Percentiles rank a stretch among this genome's conserved stretches.
Conservation (phyloP, 805 yeast genomes). For the Scheffersomyces ergatensis region DNA sequence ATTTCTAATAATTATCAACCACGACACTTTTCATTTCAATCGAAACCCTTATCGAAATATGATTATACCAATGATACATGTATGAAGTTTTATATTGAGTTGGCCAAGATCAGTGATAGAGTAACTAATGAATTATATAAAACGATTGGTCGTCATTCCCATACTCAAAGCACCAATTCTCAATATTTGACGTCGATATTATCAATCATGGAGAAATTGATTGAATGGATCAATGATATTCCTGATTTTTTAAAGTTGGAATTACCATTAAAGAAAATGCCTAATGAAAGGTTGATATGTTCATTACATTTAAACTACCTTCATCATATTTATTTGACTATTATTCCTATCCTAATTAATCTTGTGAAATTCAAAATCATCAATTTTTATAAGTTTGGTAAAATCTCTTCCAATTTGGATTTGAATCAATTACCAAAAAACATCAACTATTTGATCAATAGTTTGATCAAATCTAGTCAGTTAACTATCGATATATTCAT, state of each 20-base stretch:
- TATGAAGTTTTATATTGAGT: constrained; percentile 17
- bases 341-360: constrained; percentile 22
- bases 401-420: constrained; percentile 4
- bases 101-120: constrained; percentile 23
- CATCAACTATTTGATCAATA: constrained; percentile 14
- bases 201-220: constrained; percentile 10
- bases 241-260: constrained; percentile 16
- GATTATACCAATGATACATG: constrained; percentile 10
- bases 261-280: constrained; percentile 9
- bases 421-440: constrained; percentile 15
- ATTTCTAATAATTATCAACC: constrained; percentile 9
- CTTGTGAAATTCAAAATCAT: constrained; percentile 16
- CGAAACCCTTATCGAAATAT: constrained; percentile 4
- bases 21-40: not conserved
- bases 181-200: constrained; percentile 4
- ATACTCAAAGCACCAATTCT: too few species aligned
- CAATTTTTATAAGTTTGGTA: not conserved
- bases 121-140: constrained; percentile 17
- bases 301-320: constrained; percentile 26
- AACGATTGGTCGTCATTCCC: not conserved
- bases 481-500: constrained; percentile 22
- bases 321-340: constrained; percentile 24
- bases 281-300: constrained; percentile 16
- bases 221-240: constrained; percentile 19
- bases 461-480: constrained; percentile 17